A percentile compares a stretch with the other conserved stretches of the same genome.
phyloP scores from a whole-genome alignment of 805 yeast genomes.

The Saccharomycopsis babjevae region DNA sequence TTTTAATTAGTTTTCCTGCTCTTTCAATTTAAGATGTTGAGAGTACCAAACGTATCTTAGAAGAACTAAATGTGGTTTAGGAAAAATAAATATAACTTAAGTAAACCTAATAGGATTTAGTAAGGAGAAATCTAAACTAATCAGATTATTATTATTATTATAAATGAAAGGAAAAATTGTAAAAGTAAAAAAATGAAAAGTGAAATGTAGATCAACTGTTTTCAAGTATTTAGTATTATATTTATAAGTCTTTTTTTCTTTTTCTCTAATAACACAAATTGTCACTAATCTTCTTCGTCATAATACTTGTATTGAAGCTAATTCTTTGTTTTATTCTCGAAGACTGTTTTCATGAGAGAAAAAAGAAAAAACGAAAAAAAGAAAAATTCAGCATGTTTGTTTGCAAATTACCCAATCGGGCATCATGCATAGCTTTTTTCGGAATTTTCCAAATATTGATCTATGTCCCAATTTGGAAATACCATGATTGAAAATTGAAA shows the following conservation, averaged over 20 bases:
- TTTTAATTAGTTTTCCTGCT: too few species aligned
- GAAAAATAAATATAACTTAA: too few species aligned
- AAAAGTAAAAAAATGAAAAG: not conserved
- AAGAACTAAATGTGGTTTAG: too few species aligned
- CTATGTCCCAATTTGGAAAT: not conserved
- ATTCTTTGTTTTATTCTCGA: not conserved
- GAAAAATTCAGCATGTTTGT: not conserved
- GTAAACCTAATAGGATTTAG: not conserved
- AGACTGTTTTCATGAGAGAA: not conserved
- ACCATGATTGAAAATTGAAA: not conserved
- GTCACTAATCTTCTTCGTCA: not conserved
- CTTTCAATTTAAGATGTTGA: too few species aligned
- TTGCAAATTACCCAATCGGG: not conserved
- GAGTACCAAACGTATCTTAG: too few species aligned
- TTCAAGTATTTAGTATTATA: not conserved
- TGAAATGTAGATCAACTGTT: not conserved
- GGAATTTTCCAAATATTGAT: slow-evolving; percentile 1
- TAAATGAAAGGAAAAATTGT: not conserved
- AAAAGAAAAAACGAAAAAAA: not conserved
- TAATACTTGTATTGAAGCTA: too few species aligned
- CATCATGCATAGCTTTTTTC: not conserved
- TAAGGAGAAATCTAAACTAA: too few species aligned
- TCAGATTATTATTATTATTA: not conserved
- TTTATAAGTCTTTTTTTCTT: not conserved
- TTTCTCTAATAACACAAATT: not conserved